A percentile compares a stretch with the other conserved stretches of the same genome.
Evolutionary conservation across 129 eudicot genomes (phyloP).

Genomic region (Lactuca saligna): DNA sequence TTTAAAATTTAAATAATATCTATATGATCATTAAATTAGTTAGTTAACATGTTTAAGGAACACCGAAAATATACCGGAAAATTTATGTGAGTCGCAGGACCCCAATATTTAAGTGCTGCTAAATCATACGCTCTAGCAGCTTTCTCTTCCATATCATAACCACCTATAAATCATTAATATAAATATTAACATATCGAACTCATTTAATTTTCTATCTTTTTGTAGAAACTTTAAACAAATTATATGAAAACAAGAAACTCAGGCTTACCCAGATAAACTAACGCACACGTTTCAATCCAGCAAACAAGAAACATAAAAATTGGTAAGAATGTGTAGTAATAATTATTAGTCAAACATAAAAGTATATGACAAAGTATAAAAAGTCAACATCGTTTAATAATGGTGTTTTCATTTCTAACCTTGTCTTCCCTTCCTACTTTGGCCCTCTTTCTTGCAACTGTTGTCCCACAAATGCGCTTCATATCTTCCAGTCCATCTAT

Average conservation of each 20-base stretch:
- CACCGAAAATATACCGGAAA: conserved; percentile 49
- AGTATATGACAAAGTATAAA: conserved; percentile 15
- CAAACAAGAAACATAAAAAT: conserved; percentile 37
- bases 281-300: conserved; percentile 33
- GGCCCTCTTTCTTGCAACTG: conserved; percentile 96
- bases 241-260: conserved; percentile 5
- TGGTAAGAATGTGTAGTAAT: conserved; percentile 5
- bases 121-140: conserved; percentile 94
- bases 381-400: conserved; percentile 32
- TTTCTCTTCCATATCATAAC: conserved; percentile 90
- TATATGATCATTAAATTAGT: not conserved
- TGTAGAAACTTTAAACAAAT: not conserved
- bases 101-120: conserved; percentile 98
- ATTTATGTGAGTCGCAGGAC: conserved; percentile 89
- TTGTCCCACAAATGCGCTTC: conserved; percentile 97
- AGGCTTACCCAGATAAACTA: conserved; percentile 70
- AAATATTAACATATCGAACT: not conserved
- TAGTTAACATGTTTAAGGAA: not conserved
- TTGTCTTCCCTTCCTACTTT: conserved; percentile 94
- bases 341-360: conserved; percentile 32
- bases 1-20: not conserved
- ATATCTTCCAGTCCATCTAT: conserved; percentile 94
- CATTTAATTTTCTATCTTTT: not conserved
- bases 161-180: conserved; percentile 43
- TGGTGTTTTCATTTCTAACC: conserved; percentile 46